Conservation (phyloP, 371 early-diverging fungal genomes). For the Encephalitozoon intestinalis region DNA sequence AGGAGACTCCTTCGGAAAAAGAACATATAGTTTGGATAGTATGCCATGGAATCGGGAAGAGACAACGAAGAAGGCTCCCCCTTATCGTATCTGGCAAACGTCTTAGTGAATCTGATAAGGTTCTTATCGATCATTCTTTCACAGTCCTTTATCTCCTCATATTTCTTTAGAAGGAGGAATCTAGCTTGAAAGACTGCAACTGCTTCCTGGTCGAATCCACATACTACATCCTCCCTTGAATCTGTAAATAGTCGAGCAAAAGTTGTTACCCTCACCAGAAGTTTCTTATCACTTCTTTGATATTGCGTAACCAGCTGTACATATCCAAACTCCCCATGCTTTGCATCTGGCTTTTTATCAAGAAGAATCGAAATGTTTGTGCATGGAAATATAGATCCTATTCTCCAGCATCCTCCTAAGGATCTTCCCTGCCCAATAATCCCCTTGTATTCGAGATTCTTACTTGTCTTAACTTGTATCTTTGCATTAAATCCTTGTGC, state of each 20-base stretch:
- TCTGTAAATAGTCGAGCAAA: slow-evolving; percentile 58
- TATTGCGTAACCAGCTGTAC: slow-evolving; percentile 60
- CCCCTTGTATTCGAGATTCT: slow-evolving; percentile 48
- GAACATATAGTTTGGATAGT: slow-evolving; percentile 99
- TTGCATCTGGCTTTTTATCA: slow-evolving; percentile 29
- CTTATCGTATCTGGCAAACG: slow-evolving; percentile 84
- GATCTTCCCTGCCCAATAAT: slow-evolving; percentile 53
- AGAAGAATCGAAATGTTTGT: slow-evolving; percentile 47
- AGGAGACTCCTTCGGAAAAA: slow-evolving; percentile 91
- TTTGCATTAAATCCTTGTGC: slow-evolving; percentile 95
- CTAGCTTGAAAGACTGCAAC: slow-evolving; percentile 94
- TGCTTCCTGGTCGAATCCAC: slow-evolving; percentile 94
- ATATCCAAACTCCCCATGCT: slow-evolving; percentile 48
- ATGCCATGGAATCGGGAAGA: slow-evolving; percentile 81
- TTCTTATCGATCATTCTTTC: slow-evolving; percentile 94
- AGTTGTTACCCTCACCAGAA: slow-evolving; percentile 54
- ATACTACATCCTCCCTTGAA: slow-evolving; percentile 76
- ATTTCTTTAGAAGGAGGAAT: slow-evolving; percentile 87
- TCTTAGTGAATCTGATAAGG: slow-evolving; percentile 89
- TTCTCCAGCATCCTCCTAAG: slow-evolving; percentile 37
- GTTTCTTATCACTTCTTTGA: slow-evolving; percentile 46
- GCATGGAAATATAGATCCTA: slow-evolving; percentile 45
- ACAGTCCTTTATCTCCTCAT: slow-evolving; percentile 93
- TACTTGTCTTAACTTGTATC: slow-evolving; percentile 69
- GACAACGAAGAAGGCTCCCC: slow-evolving; percentile 84